Conservation (phyloP, 441 rosid species). For the Macaranga tanarius region DNA sequence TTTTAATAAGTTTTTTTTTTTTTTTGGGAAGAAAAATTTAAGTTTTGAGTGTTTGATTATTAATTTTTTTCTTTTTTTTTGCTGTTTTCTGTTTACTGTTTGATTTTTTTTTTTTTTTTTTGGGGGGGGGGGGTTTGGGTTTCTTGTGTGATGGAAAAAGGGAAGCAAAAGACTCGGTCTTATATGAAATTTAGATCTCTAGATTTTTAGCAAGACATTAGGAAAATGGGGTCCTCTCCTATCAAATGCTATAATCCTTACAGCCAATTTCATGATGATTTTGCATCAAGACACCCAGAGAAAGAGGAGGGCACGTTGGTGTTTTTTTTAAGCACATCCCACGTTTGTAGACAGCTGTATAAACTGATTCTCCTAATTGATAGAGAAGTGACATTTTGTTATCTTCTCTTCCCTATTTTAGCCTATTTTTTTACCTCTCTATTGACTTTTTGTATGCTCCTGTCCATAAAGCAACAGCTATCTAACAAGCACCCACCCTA, state of each 20-base stretch:
- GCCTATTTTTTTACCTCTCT: not conserved
- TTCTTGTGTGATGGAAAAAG: constrained; percentile 23
- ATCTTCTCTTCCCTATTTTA: not conserved
- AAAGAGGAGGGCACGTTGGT: constrained; percentile 22
- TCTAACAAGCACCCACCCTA: not conserved
- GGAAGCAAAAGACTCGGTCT: constrained; percentile 49
- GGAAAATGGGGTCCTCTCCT: no score
- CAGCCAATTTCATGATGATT: not conserved
- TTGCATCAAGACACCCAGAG: not conserved
- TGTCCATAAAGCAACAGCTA: not conserved
- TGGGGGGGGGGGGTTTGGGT: not conserved
- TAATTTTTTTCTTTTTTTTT: constrained; percentile 2
- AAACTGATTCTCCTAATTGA: no score
- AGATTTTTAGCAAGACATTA: constrained; percentile 37
- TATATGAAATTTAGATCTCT: constrained; percentile 40
- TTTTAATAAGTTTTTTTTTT: not conserved
- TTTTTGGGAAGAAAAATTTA: constrained; percentile 4
- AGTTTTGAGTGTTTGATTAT: constrained; percentile 1
- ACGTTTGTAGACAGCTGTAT: constrained; percentile 1
- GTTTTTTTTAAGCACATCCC: not conserved
- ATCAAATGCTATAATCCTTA: not conserved
- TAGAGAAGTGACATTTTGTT: no score
- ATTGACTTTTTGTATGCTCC: not conserved
- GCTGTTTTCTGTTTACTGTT: not conserved
- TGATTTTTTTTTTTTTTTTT: not conserved